Conservation (phyloP, 805 yeast species). For the Candida lessepsii region DNA sequence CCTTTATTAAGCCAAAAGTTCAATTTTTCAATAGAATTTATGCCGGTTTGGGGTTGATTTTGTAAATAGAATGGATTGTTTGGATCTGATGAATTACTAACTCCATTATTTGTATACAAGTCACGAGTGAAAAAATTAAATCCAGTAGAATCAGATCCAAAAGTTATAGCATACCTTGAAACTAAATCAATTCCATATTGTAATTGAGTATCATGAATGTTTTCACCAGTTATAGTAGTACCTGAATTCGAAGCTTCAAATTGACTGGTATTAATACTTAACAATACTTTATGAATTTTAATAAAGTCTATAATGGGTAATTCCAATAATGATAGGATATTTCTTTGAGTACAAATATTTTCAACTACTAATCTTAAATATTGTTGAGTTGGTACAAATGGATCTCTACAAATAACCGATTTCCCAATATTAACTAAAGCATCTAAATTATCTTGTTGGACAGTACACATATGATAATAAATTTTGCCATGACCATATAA, state of each 20-base stretch:
- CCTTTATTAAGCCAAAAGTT: slow-evolving; percentile 78
- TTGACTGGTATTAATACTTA: slow-evolving; percentile 46
- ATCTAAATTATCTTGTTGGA: slow-evolving; percentile 72
- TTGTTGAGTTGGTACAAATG: slow-evolving; percentile 80
- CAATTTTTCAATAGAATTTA: slow-evolving; percentile 45
- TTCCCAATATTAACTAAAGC: slow-evolving; percentile 80
- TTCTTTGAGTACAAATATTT: slow-evolving; percentile 66
- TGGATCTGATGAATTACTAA: slow-evolving; percentile 28
- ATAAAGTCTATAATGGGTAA: slow-evolving; percentile 60
- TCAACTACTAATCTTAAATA: slow-evolving; percentile 76
- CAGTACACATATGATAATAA: slow-evolving; percentile 85
- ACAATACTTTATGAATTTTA: slow-evolving; percentile 65
- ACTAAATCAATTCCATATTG: slow-evolving; percentile 60
- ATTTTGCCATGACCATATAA: slow-evolving; percentile 83
- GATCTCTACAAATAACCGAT: slow-evolving; percentile 75
- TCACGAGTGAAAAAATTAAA: slow-evolving; percentile 57
- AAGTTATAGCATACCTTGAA: slow-evolving; percentile 60
- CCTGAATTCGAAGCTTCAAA: background rate
- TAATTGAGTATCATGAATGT: slow-evolving; percentile 45
- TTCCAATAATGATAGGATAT: slow-evolving; percentile 57
- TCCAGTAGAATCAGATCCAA: slow-evolving; percentile 66
- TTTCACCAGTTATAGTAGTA: slow-evolving; percentile 21
- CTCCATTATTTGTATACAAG: slow-evolving; percentile 34
- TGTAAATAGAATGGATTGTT: slow-evolving; percentile 34
- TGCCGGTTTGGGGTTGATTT: slow-evolving; percentile 19